Evolutionary conservation across 106 monocot species (phyloP), one percentile per base, ranked within the genome.

Genomic region (Acorus gramineus): DNA sequence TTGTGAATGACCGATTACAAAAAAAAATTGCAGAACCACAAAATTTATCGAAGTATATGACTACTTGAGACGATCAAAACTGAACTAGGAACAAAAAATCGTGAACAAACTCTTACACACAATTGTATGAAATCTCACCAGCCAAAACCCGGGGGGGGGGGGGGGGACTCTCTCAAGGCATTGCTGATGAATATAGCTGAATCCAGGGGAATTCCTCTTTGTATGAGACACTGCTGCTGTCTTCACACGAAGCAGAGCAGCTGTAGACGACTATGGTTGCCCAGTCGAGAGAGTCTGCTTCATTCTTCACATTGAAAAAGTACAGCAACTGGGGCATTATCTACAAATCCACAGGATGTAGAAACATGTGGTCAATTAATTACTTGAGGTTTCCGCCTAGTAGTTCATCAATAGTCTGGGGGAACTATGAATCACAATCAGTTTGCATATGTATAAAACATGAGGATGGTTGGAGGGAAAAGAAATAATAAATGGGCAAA

Each of bases 191-290:
- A 57, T 82, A 80, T 14, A 92, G 77, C 66, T 96, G 95, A 80
- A 91, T 81, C 90, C 95, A 91, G 5, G 80, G 76, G 71, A 96
- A 91, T 75, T 95, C 95, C 48, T 90, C 84, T 60, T 77, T 87
- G 72, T 96, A 91, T 28, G 28, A 28, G 28, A 28, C 28, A 63
- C 65, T 67, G 8, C 65, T 11, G 50, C 68, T 79, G 14, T 69
- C 64, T 57, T 82, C 78, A 13, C 95, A 96, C 0, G 90, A 91
- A 58, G 49, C 76, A 42, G 48, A 52, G 61, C 95, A 96, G n/a
- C 90, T 80, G 71, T 82, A 91, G 6, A 87, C 73, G 48, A 57
- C 85, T 44, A 96, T 79, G 47, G 90, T 91, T 52, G 77, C 85
- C 90, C 90, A 95, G 74, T 90, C 95, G 46, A 95, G 87, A 4